These are phyloP conservation scores for Acanthochlamys bracteata DNA, from an alignment of 106 monocot species.

Conservation along the genomic window DNA sequence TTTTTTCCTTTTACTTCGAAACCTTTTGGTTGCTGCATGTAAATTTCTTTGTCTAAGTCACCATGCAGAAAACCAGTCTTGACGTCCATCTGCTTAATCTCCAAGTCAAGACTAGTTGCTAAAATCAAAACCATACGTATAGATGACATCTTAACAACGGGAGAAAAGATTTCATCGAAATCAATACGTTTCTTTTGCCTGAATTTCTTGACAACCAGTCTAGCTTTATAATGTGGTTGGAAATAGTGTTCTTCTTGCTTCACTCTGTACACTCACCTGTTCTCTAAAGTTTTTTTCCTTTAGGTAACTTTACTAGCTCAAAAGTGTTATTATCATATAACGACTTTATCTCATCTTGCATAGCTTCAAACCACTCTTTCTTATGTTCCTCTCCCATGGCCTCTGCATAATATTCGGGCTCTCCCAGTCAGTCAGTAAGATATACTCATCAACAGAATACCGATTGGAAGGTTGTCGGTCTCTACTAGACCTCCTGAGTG, in stretches of 20 bases:
- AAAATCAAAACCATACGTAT: not conserved
- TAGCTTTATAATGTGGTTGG: not conserved
- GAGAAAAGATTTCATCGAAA: constrained; percentile 1
- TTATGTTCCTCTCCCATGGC: not conserved
- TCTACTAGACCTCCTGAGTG: not conserved
- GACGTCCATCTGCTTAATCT: not conserved
- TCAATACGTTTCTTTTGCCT: not conserved
- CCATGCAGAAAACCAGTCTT: constrained; percentile 1
- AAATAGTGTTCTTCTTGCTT: not conserved
- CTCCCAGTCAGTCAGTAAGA: not conserved
- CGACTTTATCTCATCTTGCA: constrained; percentile 7
- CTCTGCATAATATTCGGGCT: not conserved
- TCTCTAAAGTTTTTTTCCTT: not conserved
- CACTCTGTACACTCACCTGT: not conserved
- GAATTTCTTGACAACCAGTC: not conserved
- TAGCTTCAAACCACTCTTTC: not conserved
- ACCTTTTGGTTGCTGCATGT: not conserved
- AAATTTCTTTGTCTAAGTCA: not conserved
- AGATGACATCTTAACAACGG: not conserved
- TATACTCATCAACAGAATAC: not conserved
- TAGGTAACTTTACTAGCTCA: not conserved
- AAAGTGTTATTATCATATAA: not conserved
- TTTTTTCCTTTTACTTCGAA: not conserved
- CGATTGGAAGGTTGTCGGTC: not conserved
- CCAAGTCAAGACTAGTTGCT: not conserved